Base-by-base conservation (phyloP, 306 rosid genomes). In the Fragaria ananassa region DNA sequence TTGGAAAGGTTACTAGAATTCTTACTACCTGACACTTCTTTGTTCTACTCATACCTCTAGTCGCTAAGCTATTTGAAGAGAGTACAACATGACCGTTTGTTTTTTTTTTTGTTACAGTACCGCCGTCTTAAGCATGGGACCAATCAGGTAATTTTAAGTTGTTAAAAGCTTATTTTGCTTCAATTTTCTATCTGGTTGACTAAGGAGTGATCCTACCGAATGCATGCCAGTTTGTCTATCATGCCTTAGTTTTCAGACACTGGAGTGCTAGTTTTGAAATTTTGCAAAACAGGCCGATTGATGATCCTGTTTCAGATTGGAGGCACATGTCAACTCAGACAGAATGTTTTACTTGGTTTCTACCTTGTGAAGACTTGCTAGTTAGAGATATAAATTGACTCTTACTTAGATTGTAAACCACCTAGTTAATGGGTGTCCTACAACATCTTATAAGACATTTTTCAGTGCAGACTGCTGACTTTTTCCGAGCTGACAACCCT, bases 41-140 rank as follows among this genome's bases (percentile, higher is more conserved):
- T 73, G 58, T 79, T 45, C 76, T 74, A 21, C 62, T 77, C 49
- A 67, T 53, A 57, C 71, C 66, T 79, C 31, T 71, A 27, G 77
- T 61, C 66, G 27, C 50, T 70, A 67, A 63, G 79, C 66, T 61
- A 51, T 71, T 70, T 63, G 56, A 74, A 77, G 60, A 74, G 80
- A 79, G n/a, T 47, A 71, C 79, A 73, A 35, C 39, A 34, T 74
- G 79, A 88, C 76, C 21, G 11, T 27, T 2, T 54, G 18, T 12
- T 13, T 23, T 44, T 79, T 80, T 69, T 78, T 39, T 82, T 81
- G 81, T 82, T 60, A 63, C 93, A 95, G 99, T 95, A 95, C 82
- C 97, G 99, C 27, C 97, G 99, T 84, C 95, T 92, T 77, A 95
- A 95, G 86, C 99, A 92, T 85, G 97, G 99, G 74, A 69, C 84